A percentile compares a stretch with the other conserved stretches of the same genome.
Evolutionary conservation across 768 basidiomycete genomes (phyloP).

Genomic region (Russula sp.): DNA sequence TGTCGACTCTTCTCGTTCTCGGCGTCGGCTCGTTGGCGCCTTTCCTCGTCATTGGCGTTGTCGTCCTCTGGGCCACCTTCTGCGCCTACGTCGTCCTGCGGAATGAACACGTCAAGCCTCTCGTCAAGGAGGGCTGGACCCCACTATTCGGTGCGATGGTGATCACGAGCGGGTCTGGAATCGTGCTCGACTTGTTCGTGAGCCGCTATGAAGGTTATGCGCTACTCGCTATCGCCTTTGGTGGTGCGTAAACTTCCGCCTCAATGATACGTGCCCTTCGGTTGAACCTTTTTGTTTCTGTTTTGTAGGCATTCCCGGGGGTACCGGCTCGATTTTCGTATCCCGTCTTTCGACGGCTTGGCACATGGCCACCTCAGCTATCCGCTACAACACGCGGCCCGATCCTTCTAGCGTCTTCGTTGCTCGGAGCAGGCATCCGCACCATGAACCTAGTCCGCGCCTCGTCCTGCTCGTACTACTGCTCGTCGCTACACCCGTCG

Average conservation of each 20-base stretch:
- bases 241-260: conserved; percentile 43
- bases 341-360: conserved; percentile 86
- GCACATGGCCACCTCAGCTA: conserved; percentile 48
- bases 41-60: conserved; percentile 41
- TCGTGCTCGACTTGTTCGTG: conserved; percentile 87
- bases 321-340: conserved; percentile 84
- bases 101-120: conserved; percentile 61
- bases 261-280: neutral
- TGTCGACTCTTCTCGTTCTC: conserved; percentile 65
- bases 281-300: neutral
- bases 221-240: conserved; percentile 79
- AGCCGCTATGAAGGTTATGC: conserved; percentile 83
- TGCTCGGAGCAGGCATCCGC: conserved; percentile 16
- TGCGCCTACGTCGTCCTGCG: conserved; percentile 52
- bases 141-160: conserved; percentile 88
- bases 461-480: conserved; percentile 65
- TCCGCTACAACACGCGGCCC: conserved; percentile 20
- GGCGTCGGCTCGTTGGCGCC: conserved; percentile 61
- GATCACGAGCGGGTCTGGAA: conserved; percentile 81
- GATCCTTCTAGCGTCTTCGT: neutral
- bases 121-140: conserved; percentile 81
- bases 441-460: conserved; percentile 30
- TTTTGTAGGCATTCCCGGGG: conserved; percentile 70
- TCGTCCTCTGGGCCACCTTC: conserved; percentile 38
- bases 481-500: conserved; percentile 71